Conservation (phyloP, 345 rosid species). For the Populus alba region DNA sequence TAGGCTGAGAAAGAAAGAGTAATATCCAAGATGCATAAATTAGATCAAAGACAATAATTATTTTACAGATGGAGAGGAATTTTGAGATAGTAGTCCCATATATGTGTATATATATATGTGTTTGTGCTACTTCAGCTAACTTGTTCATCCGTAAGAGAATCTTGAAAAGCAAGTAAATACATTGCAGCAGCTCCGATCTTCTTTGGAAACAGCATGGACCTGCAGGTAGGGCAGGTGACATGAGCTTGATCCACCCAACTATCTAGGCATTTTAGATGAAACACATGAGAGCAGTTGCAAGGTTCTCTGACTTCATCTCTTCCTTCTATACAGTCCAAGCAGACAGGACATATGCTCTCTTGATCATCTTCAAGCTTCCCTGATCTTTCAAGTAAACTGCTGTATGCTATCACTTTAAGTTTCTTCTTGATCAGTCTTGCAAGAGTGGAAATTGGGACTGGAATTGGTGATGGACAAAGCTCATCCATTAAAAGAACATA, state of each 20-base stretch:
- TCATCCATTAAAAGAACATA: constrained; percentile 33
- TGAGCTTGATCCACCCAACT: constrained; percentile 40
- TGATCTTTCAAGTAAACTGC: constrained; percentile 14
- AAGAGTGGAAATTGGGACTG: constrained; percentile 29
- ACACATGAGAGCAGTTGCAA: constrained; percentile 42
- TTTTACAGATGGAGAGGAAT: not conserved
- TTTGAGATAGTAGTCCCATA: not conserved
- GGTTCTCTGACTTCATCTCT: constrained; percentile 38
- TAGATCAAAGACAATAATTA: not conserved
- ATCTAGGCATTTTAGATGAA: constrained; percentile 46
- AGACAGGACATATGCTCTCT: constrained; percentile 33
- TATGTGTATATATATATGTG: not conserved
- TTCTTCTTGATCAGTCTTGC: constrained; percentile 32
- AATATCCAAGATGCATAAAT: not conserved
- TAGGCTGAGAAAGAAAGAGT: not conserved
- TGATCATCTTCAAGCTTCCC: not conserved
- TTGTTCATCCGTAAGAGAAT: not conserved
- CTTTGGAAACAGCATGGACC: constrained; percentile 35
- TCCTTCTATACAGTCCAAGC: constrained; percentile 34
- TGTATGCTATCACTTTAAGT: constrained; percentile 28
- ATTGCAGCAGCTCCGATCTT: not conserved
- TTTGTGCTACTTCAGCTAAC: not conserved
- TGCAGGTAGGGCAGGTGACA: constrained; percentile 53
- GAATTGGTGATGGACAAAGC: constrained; percentile 13
- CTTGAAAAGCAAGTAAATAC: not conserved